These are phyloP conservation scores for Leptographium galeiforme DNA, from an alignment of 2,329 filamentous ascomycete species.

Conservation along the genomic window DNA sequence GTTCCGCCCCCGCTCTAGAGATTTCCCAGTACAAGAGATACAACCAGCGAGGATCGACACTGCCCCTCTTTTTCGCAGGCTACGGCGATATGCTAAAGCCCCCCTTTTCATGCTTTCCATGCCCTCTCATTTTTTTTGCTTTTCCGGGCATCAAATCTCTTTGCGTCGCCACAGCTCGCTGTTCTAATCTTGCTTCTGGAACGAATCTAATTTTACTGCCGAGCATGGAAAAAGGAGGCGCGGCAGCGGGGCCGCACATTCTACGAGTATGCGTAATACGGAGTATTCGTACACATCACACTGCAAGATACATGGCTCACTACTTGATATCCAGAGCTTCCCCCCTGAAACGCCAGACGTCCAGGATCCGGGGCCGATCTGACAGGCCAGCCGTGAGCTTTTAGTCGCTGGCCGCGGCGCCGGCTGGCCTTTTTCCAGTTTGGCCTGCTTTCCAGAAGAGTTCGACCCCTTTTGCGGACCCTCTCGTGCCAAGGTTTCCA, in stretches of 20 bases:
- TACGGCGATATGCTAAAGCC: not conserved
- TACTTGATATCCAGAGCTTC: no score
- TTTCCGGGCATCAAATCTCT: not conserved
- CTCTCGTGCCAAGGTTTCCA: not conserved
- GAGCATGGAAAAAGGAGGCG: not conserved
- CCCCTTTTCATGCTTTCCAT: not conserved
- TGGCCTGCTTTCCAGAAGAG: not conserved
- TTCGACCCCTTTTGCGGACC: constrained; percentile 2
- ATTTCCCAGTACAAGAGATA: no score
- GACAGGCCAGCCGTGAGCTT: not conserved
- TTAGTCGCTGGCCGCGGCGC: not conserved
- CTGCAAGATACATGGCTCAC: no score
- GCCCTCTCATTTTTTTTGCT: not conserved
- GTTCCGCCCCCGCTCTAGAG: no score
- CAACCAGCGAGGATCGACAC: not conserved
- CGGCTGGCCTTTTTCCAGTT: not conserved
- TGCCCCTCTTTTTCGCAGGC: not conserved
- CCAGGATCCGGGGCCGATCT: constrained; percentile 11
- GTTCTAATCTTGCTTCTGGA: not conserved
- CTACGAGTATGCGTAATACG: no score
- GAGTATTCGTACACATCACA: no score
- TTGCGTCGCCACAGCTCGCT: not conserved
- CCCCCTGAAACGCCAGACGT: constrained; percentile 13
- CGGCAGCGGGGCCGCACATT: not conserved
- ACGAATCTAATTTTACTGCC: not conserved